Conservation (phyloP, 1,139 yeast species). For the Geotrichum siamense region DNA sequence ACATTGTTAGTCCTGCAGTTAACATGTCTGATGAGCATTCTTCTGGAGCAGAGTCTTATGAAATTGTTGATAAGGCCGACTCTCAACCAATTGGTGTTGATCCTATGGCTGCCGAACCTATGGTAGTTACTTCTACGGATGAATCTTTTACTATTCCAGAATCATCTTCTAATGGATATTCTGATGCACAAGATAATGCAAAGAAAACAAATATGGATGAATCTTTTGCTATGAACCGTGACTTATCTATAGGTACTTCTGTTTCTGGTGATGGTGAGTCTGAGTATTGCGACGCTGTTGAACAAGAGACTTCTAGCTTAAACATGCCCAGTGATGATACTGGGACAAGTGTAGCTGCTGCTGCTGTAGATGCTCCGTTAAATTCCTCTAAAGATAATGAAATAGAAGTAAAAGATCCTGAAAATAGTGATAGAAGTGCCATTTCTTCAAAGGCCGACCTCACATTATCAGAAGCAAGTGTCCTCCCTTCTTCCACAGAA, state of each 20-base stretch:
- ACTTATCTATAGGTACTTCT: background rate
- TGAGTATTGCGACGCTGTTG: conserved; percentile 8
- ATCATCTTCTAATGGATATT: background rate
- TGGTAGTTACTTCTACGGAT: conserved; percentile 1
- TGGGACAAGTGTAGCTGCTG: background rate
- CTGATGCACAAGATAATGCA: background rate
- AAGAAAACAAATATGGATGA: background rate
- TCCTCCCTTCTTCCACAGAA: background rate
- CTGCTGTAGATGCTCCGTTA: background rate
- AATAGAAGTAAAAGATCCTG: background rate
- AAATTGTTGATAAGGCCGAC: conserved; percentile 6
- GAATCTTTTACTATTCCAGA: background rate
- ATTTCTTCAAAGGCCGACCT: background rate
- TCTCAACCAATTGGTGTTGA: conserved; percentile 1
- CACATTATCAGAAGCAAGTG: background rate
- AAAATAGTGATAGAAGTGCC: background rate
- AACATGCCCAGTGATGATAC: background rate
- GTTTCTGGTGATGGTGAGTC: conserved; percentile 6
- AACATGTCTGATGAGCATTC: background rate
- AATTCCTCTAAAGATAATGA: background rate
- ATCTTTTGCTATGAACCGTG: background rate
- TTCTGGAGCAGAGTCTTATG: conserved; percentile 11
- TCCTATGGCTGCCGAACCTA: background rate
- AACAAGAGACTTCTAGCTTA: background rate
- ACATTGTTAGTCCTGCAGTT: background rate